Base-by-base conservation (phyloP, 2,329 filamentous ascomycete species). In the Botrytis tulipae region DNA sequence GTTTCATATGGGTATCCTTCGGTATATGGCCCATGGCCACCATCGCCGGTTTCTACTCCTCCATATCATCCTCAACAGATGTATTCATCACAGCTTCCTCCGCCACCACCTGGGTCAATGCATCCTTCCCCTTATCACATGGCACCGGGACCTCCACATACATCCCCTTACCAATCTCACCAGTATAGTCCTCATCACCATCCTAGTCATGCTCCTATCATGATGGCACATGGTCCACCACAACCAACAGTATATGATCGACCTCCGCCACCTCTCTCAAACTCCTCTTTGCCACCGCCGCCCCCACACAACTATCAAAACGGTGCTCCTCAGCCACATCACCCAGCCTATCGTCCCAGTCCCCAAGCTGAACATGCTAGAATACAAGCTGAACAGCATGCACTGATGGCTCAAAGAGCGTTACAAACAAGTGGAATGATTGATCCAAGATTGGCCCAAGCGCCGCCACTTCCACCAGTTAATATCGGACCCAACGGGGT, bases 1-100 rank as follows among this genome's bases (percentile, higher is more conserved):
- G 77, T 78, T 69, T 82, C 76, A 76, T 82, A 80, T 48, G 85
- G 82, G 75, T 73, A 72, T 42, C 80, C 78, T 73, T 80, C 77
- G 68, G 83, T 83, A 54, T 87, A 88, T 77, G 67, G 67, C 25
- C 75, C 80, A 25, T 89, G 86, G 87, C 87, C 86, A 60, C 87
- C 84, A n/a, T 89, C 86, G 35, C 87, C 87, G 9, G 83, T 85
- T 9, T 84, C 85, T 9, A 89, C 87, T 35, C 87, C 87, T 65
- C 87, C 87, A 0, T 89, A 75, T 71, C 82, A 81, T 76, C 86
- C 87, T 75, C 80, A 81, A 9, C 76, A 75, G 69, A 74, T 78
- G 78, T 74, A 82, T 79, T 78, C 80, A 2, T 81, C 82, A 37
- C 79, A 82, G 6, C 85, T 84, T 74, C 80, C 82, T 60, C 80